Conservation (phyloP, 1,139 yeast species). For the Candida tetrigidarum region DNA sequence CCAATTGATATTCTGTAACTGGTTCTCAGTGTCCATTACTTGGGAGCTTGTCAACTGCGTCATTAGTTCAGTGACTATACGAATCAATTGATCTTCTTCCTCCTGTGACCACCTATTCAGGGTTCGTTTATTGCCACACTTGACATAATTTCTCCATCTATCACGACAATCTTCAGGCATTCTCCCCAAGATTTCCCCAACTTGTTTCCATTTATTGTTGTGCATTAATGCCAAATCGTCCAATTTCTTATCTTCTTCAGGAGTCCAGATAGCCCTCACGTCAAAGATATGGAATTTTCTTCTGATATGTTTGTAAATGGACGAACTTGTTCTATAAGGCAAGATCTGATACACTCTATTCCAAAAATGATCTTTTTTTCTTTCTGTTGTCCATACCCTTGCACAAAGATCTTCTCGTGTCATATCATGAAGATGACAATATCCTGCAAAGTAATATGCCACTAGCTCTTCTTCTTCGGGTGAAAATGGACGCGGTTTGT, state of each 20-base stretch:
- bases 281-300: slow-evolving; percentile 86
- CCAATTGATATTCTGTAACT: slow-evolving; percentile 64
- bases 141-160: slow-evolving; percentile 93
- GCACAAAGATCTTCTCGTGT: slow-evolving; percentile 72
- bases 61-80: slow-evolving; percentile 53
- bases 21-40: slow-evolving; percentile 6
- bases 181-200: slow-evolving; percentile 77
- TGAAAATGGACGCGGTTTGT: slow-evolving; percentile 53
- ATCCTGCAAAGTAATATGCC: slow-evolving; percentile 71
- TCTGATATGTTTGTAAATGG: slow-evolving; percentile 89
- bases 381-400: slow-evolving; percentile 85
- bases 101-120: slow-evolving; percentile 77
- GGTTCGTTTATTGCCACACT: slow-evolving; percentile 79
- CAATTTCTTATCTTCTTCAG: slow-evolving; percentile 73
- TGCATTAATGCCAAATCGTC: slow-evolving; percentile 64
- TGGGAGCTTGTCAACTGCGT: slow-evolving; percentile 26
- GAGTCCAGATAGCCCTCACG: slow-evolving; percentile 88
- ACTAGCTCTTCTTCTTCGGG: slow-evolving; percentile 70
- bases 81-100: slow-evolving; percentile 67
- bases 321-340: slow-evolving; percentile 85
- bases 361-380: slow-evolving; percentile 91
- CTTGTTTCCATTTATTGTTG: slow-evolving; percentile 85
- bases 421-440: slow-evolving; percentile 63
- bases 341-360: slow-evolving; percentile 74
- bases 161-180: slow-evolving; percentile 99